Base-by-base conservation (phyloP, 805 yeast genomes). In the Brettanomyces bruxellensis region DNA sequence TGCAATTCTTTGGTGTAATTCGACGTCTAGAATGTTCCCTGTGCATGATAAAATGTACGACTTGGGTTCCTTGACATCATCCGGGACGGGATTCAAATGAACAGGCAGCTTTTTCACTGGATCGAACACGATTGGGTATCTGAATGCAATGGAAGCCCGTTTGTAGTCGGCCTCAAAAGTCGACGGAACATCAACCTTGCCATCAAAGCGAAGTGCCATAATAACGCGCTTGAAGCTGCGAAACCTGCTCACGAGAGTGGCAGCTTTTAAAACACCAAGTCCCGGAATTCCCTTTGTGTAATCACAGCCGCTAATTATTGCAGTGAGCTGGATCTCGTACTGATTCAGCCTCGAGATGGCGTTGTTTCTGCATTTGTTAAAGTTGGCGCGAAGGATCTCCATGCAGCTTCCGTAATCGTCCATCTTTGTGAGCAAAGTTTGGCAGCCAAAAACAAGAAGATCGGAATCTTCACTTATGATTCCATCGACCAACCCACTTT, bases 401-500 rank as follows among this genome's bases (percentile, higher is more conserved):
- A 86, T 69, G 57, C 95, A 86, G 38, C 74, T 73, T 40, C 79
- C 82, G 37, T 62, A 64, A 51, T 83, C 90, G 53, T 85, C 85
- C 53, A 90, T 67, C 62, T 93, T 93, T 5, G 98, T 89, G 41
- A 91, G 72, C 24, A 93, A 69, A 38, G 70, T 68, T 34, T 70
- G 65, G 45, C 95, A 86, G 0, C 99, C 99, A 69, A 91, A 93
- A 1, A 93, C 73, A 23, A 93, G 68, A 52, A 93, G 70, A 66
- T 93, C 99, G 0, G 97, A 89, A 60, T 93, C 99, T 59, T 93
- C 99, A 38, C 95, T 83, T 7, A 93, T 71, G 4, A 93, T 86
- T 0, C 91, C 98, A 50, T 88, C 83, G 5, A 88, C 91, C 1
- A 79, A 45, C 0, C 91, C 91, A 0, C 65, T 52, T 48, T 78